Conservation (phyloP, 2,329 filamentous ascomycete species). For the Pseudogymnoascus sp. region DNA sequence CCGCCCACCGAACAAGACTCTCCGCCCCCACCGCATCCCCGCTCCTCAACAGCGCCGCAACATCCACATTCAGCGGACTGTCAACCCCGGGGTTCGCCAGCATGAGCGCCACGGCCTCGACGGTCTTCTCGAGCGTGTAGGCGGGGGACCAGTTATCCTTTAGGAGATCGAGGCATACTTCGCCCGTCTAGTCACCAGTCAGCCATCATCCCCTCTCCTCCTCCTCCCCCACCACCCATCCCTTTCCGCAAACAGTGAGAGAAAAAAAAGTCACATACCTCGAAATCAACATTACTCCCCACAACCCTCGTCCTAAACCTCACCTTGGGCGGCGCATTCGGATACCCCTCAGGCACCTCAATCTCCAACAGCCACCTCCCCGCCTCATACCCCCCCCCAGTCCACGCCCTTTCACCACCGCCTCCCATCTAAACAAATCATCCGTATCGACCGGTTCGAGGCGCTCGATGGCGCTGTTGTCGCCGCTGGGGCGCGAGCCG, state of each 20-base stretch:
- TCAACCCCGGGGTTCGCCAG: slow-evolving; percentile 62
- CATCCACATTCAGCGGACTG: slow-evolving; percentile 71
- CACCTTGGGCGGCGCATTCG: slow-evolving; percentile 68
- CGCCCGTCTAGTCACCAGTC: slow-evolving; percentile 50
- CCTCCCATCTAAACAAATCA: slow-evolving; percentile 52
- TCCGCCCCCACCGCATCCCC: slow-evolving; percentile 64
- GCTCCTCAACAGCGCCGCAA: slow-evolving; percentile 60
- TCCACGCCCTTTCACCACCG: slow-evolving; percentile 46
- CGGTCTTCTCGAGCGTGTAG: slow-evolving; percentile 69
- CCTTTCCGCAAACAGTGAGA: not conserved
- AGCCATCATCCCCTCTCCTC: not conserved
- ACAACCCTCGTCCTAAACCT: slow-evolving; percentile 76
- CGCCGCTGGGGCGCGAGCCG: slow-evolving; percentile 29
- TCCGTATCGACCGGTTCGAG: slow-evolving; percentile 48
- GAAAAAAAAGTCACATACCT: slow-evolving; percentile 22
- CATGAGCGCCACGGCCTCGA: slow-evolving; percentile 66
- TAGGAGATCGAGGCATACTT: slow-evolving; percentile 89
- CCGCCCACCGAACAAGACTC: slow-evolving; percentile 66
- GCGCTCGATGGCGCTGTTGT: slow-evolving; percentile 44
- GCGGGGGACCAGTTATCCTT: slow-evolving; percentile 74
- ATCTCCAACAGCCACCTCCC: slow-evolving; percentile 82
- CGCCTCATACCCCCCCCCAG: slow-evolving; percentile 28
- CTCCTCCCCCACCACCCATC: not conserved
- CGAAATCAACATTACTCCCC: slow-evolving; percentile 70
- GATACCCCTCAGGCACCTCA: slow-evolving; percentile 69